Evolutionary conservation across 257 asterid genomes (phyloP).

Genomic region (Gynochthodes officinalis): DNA sequence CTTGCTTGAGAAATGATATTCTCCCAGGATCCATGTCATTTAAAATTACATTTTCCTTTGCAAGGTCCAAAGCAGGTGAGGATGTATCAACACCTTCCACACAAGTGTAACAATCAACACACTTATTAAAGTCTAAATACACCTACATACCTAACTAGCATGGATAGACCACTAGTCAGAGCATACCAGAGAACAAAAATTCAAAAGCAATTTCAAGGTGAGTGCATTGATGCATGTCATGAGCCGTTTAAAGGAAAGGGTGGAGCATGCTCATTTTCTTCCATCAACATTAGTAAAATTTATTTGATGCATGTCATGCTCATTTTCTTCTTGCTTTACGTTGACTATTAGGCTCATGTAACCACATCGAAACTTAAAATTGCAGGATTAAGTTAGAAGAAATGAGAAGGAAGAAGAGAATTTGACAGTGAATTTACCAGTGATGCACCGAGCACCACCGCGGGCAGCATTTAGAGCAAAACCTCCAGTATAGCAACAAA

Average conservation of each 20-base stretch:
- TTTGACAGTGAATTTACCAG: slow-evolving; percentile 44
- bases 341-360: not conserved
- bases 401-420: slow-evolving; percentile 7
- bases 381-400: not conserved
- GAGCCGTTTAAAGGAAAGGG: not conserved
- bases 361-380: not conserved
- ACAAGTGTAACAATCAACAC: slow-evolving; percentile 23
- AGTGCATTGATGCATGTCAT: not conserved
- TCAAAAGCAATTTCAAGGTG: not conserved
- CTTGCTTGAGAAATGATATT: slow-evolving; percentile 65
- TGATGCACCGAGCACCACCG: slow-evolving; percentile 78
- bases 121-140: slow-evolving; percentile 1
- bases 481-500: slow-evolving; percentile 96
- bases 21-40: slow-evolving; percentile 54
- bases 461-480: slow-evolving; percentile 82
- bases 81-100: slow-evolving; percentile 85
- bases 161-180: not conserved
- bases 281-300: too few species aligned
- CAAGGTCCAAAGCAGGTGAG: slow-evolving; percentile 73
- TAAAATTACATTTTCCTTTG: slow-evolving; percentile 61
- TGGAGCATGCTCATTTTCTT: too few species aligned
- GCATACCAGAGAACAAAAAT: not conserved
- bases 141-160: not conserved
- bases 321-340: too few species aligned
- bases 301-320: too few species aligned